These are phyloP conservation scores for Aspergillus brunneoviolaceus DNA, from an alignment of 2,329 filamentous ascomycete species.

Conservation along the genomic window DNA sequence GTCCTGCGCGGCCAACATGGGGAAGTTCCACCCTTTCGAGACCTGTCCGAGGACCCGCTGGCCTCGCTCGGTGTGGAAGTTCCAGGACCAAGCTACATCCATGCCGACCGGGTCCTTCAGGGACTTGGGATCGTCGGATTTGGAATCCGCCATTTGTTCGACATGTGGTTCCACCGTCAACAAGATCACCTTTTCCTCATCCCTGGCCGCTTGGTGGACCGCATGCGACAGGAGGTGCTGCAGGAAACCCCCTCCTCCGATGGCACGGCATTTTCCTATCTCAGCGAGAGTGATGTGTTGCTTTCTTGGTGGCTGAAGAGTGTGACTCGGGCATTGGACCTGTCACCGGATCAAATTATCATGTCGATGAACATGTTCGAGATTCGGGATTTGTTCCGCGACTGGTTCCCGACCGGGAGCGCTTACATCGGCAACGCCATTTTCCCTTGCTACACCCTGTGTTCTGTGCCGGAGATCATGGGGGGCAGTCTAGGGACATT, in stretches of 20 bases:
- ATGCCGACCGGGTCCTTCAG: background rate
- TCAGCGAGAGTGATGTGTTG: constrained; percentile 51
- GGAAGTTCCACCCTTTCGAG: constrained; percentile 41
- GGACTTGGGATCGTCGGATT: constrained; percentile 25
- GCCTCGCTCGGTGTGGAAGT: constrained; percentile 19
- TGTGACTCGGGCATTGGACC: constrained; percentile 22
- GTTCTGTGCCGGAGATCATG: constrained; percentile 10
- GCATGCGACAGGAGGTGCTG: constrained; percentile 26
- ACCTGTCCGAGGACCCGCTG: constrained; percentile 40
- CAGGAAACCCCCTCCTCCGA: constrained; percentile 7
- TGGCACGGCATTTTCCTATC: constrained; percentile 29
- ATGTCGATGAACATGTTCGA: constrained; percentile 44
- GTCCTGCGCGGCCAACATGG: constrained; percentile 46
- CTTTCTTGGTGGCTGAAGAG: constrained; percentile 43
- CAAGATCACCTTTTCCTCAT: constrained; percentile 44
- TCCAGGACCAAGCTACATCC: background rate
- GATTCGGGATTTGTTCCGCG: constrained; percentile 33
- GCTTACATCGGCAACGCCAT: constrained; percentile 27
- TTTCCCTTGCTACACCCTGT: constrained; percentile 9
- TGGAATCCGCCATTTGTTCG: constrained; percentile 35
- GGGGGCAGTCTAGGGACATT: constrained; percentile 6
- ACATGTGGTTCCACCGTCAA: constrained; percentile 30
- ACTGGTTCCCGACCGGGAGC: constrained; percentile 27
- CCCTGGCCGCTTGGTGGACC: constrained; percentile 32
- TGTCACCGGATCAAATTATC: constrained; percentile 32